Evolutionary conservation across 345 rosid genomes (phyloP).

Genomic region (Erysimum cheiranthoides): DNA sequence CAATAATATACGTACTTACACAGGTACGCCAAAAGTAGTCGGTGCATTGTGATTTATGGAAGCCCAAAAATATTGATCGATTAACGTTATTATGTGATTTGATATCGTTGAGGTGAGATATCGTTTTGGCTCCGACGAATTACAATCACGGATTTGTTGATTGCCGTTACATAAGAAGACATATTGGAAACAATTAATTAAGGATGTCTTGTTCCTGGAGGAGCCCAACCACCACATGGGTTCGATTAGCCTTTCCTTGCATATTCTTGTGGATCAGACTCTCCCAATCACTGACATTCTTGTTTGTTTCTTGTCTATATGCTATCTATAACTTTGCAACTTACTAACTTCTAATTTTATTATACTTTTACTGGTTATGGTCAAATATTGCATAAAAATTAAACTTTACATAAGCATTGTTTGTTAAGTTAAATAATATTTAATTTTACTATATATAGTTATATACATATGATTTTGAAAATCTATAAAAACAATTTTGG

Average conservation of each 20-base stretch:
- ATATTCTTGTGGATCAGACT: conserved; percentile 2
- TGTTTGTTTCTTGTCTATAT: neutral
- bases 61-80: neutral
- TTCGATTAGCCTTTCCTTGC: conserved; percentile 1
- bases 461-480: neutral
- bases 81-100: neutral
- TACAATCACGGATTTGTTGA: neutral
- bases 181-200: neutral
- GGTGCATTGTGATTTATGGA: conserved; percentile 4
- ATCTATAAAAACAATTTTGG: no score
- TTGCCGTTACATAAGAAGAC: conserved; percentile 10
- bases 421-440: no score
- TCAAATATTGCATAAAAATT: no score
- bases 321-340: neutral
- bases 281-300: neutral
- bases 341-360: neutral
- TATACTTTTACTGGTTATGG: neutral
- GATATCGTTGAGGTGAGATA: neutral
- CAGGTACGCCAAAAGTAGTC: neutral
- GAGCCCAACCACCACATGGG: conserved; percentile 16
- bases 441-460: no score
- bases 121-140: neutral
- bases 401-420: no score
- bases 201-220: conserved; percentile 5
- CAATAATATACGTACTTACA: no score